Conservation (phyloP, 192 early-diverging fungal genomes). For the Umbelopsis ramanniana region DNA sequence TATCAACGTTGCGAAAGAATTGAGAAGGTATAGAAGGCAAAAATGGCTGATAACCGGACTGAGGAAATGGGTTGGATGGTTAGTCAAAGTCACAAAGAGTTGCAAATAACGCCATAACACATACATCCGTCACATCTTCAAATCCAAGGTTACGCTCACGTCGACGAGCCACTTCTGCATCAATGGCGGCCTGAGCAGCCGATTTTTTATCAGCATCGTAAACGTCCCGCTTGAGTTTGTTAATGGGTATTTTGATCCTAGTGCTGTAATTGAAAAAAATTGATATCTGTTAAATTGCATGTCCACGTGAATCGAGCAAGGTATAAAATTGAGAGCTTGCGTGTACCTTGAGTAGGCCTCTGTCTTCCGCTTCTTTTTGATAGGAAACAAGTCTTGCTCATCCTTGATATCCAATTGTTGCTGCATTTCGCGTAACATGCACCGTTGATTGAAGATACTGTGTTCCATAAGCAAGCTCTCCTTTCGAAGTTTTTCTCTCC, state of each 20-base stretch:
- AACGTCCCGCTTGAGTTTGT: conserved; percentile 52
- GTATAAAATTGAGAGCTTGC: conserved; percentile 1
- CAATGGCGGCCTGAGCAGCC: conserved; percentile 52
- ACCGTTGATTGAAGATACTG: conserved; percentile 72
- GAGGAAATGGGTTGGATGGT: not conserved
- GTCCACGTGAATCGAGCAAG: not conserved
- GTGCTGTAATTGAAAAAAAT: conserved; percentile 39
- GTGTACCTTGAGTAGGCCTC: conserved; percentile 47
- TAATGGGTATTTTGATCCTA: conserved; percentile 67
- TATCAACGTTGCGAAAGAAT: conserved; percentile 36
- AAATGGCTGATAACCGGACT: conserved; percentile 61
- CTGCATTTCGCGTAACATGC: conserved; percentile 64
- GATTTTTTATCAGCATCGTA: conserved; percentile 43
- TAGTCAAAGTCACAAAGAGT: not conserved
- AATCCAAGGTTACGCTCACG: conserved; percentile 65
- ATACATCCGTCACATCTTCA: conserved; percentile 75
- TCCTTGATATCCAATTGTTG: conserved; percentile 72
- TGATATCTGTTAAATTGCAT: conserved; percentile 1
- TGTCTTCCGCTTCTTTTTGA: conserved; percentile 48
- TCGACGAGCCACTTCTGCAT: conserved; percentile 58
- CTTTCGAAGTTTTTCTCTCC: conserved; percentile 77
- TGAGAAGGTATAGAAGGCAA: conserved; percentile 35
- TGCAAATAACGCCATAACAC: not conserved
- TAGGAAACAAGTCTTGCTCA: conserved; percentile 53
- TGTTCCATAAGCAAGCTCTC: conserved; percentile 79